Evolutionary conservation across 176 grass and related monocot genomes (phyloP).

Genomic region (Avena insularis): DNA sequence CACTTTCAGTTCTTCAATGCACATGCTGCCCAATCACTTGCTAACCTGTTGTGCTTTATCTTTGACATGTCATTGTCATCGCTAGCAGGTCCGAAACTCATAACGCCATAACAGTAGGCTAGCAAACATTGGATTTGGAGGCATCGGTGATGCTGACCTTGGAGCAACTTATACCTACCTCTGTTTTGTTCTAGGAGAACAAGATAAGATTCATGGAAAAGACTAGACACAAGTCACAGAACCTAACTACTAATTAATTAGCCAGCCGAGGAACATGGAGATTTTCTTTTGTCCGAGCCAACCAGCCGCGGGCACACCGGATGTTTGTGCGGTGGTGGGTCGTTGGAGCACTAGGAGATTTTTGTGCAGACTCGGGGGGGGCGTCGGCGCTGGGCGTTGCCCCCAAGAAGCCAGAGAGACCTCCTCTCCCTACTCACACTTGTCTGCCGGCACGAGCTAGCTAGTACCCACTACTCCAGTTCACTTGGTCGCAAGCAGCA

Average conservation of each 20-base stretch:
- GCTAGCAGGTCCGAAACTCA: background rate
- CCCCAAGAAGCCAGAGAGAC: background rate
- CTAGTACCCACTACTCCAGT: background rate
- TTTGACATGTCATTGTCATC: background rate
- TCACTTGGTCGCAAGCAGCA: constrained; percentile 8
- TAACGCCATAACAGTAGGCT: background rate
- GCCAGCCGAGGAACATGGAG: background rate
- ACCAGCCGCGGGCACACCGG: background rate
- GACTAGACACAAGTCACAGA: background rate
- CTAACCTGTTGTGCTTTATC: background rate
- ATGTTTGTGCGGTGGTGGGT: background rate
- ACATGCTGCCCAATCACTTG: background rate
- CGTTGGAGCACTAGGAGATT: background rate
- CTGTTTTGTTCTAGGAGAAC: background rate
- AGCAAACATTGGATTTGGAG: background rate
- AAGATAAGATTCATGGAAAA: constrained; percentile 3
- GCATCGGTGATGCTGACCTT: background rate
- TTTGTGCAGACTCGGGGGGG: background rate
- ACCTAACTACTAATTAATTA: background rate
- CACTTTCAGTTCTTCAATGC: constrained; percentile 28
- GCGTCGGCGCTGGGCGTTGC: background rate
- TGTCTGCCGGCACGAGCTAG: background rate
- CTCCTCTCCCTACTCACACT: background rate
- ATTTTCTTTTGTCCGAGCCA: background rate
- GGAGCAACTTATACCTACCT: background rate